Base-by-base conservation (phyloP, 768 basidiomycete species). In the Sporobolomyces phaffii region DNA sequence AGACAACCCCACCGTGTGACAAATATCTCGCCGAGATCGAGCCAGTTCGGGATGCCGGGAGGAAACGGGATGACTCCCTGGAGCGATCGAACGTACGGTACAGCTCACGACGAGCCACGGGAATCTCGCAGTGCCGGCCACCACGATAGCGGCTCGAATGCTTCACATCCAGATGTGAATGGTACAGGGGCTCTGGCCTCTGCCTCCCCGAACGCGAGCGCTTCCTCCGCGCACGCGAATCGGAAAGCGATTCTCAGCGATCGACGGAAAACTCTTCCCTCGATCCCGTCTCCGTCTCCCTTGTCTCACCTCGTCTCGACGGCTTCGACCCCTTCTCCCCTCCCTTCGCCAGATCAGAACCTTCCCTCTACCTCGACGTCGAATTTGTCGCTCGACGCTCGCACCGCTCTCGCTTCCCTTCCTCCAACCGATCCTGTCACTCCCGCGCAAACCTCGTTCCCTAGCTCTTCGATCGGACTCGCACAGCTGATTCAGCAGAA, bases 401-500 rank as follows among this genome's bases (percentile, higher is more conserved):
- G n/a, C 40, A 29, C 31, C 28, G 17, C 36, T 31, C 28, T 47
- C 33, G 17, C 59, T 24, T 59, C 49, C 28, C 34, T 61, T 26
- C 56, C 64, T 29, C 53, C 52, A 6, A 44, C 57, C 17, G 51
- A 56, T 36, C 58, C 68, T 0, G 29, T 45, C 6, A 65, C 63
- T 3, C 50, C 63, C 13, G 54, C 66, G 14, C 56, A 52, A 11
- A 24, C 54, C 10, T 57, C 60, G 29, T 68, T 64, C 48, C 51
- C 62, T 3, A 49, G 41, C 18, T 49, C 64, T 6, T 57, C 60
- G 47, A 49, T 60, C 26, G 59, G 62, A 6, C 59, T 74, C 60
- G 66, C 63, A 3, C 64, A 72, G 45, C 57, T 74, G 48, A 62
- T 71, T 52, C 60, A 72, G 47, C 64, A 71, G 36, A 68, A 71